Base-by-base conservation (phyloP, 2,329 filamentous ascomycete species). In the Aspergillus chevalieri region DNA sequence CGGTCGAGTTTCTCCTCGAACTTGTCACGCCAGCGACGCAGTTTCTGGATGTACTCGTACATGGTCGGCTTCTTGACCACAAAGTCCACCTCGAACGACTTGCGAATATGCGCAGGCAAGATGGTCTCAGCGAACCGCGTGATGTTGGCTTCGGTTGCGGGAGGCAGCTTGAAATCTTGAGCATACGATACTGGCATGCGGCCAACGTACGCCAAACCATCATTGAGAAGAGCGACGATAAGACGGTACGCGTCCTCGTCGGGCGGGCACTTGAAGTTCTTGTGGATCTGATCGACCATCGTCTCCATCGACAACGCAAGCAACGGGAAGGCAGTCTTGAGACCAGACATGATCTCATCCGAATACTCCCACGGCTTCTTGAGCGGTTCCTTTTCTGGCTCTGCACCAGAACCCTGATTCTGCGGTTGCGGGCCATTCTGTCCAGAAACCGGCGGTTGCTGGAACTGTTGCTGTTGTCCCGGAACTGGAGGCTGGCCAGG, bases 241-340 rank as follows among this genome's bases (percentile, higher is more conserved):
- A 99, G 78, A 45, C 93, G 82, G 70, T 97, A 97, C 2, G 93
- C 94, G 73, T 99, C 93, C 68, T 99, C 93, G 62, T 99, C 93
- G 0, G 92, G 92, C 12, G 92, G 92, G 62, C 93, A 97, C 73
- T 98, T 98, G 81, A 98, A 98, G 71, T 97, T 87, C 77, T 97
- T 97, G 69, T 93, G 87, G 51, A 98, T 95, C 71, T 97, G 92
- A 65, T 98, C 93, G 26, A 97, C 91, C 90, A 97, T 98, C 0
- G 92, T 95, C 74, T 99, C 93, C 93, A 99, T 97, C 0, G 92
- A 96, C 41, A 97, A 76, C 8, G 94, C 93, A 59, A 99, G 80
- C 15, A 99, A 79, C 21, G 93, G 93, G 77, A 97, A 98, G 0
- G 92, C 91, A 6, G 93, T 97, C 77, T 98, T 97, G 47, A 98